Percentiles rank a stretch among this genome's conserved stretches.
phyloP scores from a whole-genome alignment of 2,329 filamentous ascomycete species.

The Catunica adiposa region DNA sequence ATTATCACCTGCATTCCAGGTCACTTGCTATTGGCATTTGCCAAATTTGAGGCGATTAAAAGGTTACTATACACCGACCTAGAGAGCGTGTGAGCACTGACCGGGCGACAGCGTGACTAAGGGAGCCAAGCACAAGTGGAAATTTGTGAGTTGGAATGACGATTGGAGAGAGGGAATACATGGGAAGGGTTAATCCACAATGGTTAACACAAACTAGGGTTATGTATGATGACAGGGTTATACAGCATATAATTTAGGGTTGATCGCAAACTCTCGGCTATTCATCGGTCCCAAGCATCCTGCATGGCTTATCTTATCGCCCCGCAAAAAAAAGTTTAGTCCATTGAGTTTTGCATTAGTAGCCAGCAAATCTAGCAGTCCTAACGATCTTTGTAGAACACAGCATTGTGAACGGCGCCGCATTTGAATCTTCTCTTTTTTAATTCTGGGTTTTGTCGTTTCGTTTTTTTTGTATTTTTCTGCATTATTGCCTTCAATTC shows the following conservation, averaged over 20 bases:
- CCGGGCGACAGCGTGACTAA: too few species aligned
- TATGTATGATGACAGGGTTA: background rate
- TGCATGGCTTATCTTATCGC: conserved; percentile 15
- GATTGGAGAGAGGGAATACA: background rate
- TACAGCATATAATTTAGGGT: background rate
- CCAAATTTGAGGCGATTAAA: background rate
- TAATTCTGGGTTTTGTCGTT: background rate
- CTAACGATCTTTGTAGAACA: background rate
- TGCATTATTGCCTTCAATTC: background rate
- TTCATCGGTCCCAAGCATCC: background rate
- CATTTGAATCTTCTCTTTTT: background rate
- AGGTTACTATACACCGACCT: too few species aligned
- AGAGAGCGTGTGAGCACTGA: too few species aligned
- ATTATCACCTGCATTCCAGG: conserved; percentile 6
- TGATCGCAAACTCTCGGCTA: background rate
- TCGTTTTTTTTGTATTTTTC: background rate
- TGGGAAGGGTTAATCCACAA: background rate
- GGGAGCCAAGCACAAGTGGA: too few species aligned
- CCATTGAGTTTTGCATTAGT: background rate
- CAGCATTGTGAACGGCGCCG: too few species aligned
- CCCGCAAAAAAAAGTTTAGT: conserved; percentile 21
- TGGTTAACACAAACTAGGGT: background rate
- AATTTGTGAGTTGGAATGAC: too few species aligned
- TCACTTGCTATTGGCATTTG: background rate
- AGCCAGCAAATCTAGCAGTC: background rate